A percentile compares a stretch with the other conserved stretches of the same genome.
These are phyloP conservation scores for Calonectria henricotiae DNA, from an alignment of 2,329 filamentous ascomycete genomes.

Conservation along the genomic window DNA sequence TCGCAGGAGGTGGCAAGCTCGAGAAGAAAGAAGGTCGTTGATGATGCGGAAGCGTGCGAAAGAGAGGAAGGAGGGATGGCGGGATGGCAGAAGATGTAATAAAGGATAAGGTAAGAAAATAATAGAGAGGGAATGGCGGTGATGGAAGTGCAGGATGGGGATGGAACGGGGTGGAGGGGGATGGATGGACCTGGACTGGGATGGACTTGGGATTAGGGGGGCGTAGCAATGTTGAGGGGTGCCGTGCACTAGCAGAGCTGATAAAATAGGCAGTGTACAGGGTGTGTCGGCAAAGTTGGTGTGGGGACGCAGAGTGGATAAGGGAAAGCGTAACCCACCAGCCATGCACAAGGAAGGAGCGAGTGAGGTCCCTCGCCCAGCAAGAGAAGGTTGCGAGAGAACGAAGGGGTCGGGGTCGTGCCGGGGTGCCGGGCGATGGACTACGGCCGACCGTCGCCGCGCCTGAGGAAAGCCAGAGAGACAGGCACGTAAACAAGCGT, in stretches of 20 bases:
- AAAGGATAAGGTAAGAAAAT: slow-evolving; percentile 55
- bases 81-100: slow-evolving; percentile 54
- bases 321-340: slow-evolving; percentile 30
- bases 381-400: slow-evolving; percentile 29
- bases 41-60: slow-evolving; percentile 55
- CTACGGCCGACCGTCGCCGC: slow-evolving; percentile 21
- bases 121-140: slow-evolving; percentile 57
- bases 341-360: slow-evolving; percentile 27
- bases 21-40: slow-evolving; percentile 59
- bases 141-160: slow-evolving; percentile 54
- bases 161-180: slow-evolving; percentile 56
- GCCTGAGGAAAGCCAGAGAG: slow-evolving; percentile 23
- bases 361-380: slow-evolving; percentile 18
- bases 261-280: slow-evolving; percentile 25
- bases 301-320: slow-evolving; percentile 18
- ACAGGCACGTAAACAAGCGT: slow-evolving; percentile 23
- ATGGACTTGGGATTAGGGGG: slow-evolving; percentile 44
- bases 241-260: slow-evolving; percentile 15
- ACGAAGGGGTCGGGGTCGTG: slow-evolving; percentile 30
- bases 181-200: slow-evolving; percentile 57
- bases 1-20: slow-evolving; percentile 54
- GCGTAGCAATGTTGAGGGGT: slow-evolving; percentile 37
- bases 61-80: slow-evolving; percentile 55
- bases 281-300: slow-evolving; percentile 12
- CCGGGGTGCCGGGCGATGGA: slow-evolving; percentile 26